Conservation (phyloP, 2,329 filamentous ascomycete species). For the Diaporthe australafricana region DNA sequence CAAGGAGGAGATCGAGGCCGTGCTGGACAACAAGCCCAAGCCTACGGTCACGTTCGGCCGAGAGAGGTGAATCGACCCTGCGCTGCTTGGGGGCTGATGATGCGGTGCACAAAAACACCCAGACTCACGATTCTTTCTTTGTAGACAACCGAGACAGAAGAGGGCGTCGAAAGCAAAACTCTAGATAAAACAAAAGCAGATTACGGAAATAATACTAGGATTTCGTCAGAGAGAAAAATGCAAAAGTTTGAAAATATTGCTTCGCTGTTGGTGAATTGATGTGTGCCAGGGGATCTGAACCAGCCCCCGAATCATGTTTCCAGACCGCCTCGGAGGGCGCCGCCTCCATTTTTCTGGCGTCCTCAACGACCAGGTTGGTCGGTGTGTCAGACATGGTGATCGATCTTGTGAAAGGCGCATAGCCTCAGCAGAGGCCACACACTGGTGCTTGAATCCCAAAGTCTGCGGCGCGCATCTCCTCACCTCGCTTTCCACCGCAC, state of each 20-base stretch:
- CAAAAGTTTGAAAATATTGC: neutral
- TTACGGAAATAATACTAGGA: neutral
- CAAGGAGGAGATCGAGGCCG: conserved; percentile 66
- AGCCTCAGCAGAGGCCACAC: neutral
- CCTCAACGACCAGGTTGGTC: neutral
- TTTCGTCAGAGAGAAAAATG: no score
- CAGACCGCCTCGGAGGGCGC: no score
- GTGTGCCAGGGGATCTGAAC: no score
- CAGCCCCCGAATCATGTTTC: neutral
- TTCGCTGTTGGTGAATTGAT: neutral
- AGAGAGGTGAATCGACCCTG: conserved; percentile 37
- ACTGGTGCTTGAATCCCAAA: neutral
- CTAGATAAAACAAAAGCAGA: neutral
- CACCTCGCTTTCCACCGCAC: conserved; percentile 77
- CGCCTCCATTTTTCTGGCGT: neutral
- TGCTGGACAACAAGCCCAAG: conserved; percentile 47
- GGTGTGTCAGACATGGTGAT: no score
- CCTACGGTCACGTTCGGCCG: conserved; percentile 40
- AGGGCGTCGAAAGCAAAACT: conserved; percentile 17
- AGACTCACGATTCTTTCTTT: conserved; percentile 15
- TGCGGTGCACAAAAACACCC: neutral
- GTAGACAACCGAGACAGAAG: conserved; percentile 32
- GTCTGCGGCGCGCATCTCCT: no score
- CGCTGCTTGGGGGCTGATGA: neutral
- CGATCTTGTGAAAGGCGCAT: no score